A percentile compares a stretch with the other conserved stretches of the same genome.
Evolutionary conservation across 352 stramenopile genomes (phyloP).

Genomic region (Globisporangium emineosum): DNA sequence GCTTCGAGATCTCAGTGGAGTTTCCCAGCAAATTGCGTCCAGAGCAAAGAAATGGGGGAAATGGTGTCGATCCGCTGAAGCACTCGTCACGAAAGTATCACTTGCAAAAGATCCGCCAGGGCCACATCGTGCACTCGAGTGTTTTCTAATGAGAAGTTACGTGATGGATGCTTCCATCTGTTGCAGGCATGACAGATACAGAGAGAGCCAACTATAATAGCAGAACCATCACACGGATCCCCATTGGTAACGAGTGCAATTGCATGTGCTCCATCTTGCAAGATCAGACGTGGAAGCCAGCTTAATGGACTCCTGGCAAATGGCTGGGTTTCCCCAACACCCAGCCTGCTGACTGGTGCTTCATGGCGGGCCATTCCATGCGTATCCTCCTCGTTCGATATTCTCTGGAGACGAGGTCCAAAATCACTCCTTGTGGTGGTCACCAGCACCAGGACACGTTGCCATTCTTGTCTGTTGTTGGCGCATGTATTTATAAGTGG

Average conservation of each 20-base stretch:
- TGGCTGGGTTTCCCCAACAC: not conserved
- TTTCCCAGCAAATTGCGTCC: too few relatives aligned
- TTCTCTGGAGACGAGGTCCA: not conserved
- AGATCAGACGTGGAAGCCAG: not conserved
- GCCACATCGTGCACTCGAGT: not conserved
- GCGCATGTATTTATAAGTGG: too few relatives aligned
- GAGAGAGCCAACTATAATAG: not conserved
- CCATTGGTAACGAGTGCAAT: not conserved
- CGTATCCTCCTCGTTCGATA: not conserved
- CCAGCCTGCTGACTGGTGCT: not conserved
- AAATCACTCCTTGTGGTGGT: not conserved
- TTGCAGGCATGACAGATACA: not conserved
- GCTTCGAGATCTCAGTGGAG: slow-evolving; percentile 4
- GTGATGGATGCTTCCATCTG: not conserved
- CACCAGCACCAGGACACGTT: too few relatives aligned
- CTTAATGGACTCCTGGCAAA: not conserved
- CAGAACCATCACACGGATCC: not conserved
- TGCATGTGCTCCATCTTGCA: too few relatives aligned
- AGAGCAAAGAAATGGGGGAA: not conserved
- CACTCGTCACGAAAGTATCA: slow-evolving; percentile 8
- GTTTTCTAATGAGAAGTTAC: not conserved
- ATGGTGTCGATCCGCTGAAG: slow-evolving; percentile 7
- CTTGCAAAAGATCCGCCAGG: not conserved
- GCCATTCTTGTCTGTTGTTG: not conserved
- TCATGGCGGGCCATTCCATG: not conserved